Evolutionary conservation across 306 rosid genomes (phyloP), one percentile per base, ranked within the genome.

Genomic region (Urtica urens): DNA sequence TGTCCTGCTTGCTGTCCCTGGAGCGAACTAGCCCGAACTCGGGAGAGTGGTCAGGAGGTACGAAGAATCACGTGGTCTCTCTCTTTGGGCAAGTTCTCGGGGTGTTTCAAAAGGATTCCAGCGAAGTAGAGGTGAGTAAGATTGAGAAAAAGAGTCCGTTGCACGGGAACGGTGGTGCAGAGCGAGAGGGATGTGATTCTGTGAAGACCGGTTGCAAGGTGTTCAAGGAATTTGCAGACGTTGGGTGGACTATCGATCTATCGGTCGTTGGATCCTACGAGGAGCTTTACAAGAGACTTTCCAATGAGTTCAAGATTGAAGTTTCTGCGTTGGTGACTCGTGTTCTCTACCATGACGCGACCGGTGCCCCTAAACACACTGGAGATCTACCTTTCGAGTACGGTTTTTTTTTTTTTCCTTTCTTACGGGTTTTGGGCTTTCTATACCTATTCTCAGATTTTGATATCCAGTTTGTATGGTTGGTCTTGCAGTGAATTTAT

Each of bases 301-400:
- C 78, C 46, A 73, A 69, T 66, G 76, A 79, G 92, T 82, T 77
- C 39, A 94, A 79, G 55, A 69, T 79, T 23, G 95, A 82, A 75
- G 70, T 70, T 45, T 73, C 81, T 30, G 69, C 72, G 45, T 64
- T 79, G 72, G 67, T 65, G 49, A 72, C 70, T 64, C 87, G 57
- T 57, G 94, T 85, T n/a, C 76, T 81, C 65, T 90, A 79, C 70
- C 77, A 65, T 28, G 94, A 85, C 54, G 67, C 78, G 31, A 51
- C 69, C 0, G 99, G 99, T 55, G 68, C 79, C 47, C 63, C 80
- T n/a, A 90, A 77, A 68, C 81, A 69, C 66, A 78, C 72, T 19
- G 95, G 95, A 50, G 82, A 77, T 33, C 86, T 81, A 63, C 94
- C 95, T 29, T 82, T 84, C 76, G 72, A 94, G 99, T 82, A 70